Base-by-base conservation (phyloP, 2,329 filamentous ascomycete species). In the Microsporum ferrugineum region DNA sequence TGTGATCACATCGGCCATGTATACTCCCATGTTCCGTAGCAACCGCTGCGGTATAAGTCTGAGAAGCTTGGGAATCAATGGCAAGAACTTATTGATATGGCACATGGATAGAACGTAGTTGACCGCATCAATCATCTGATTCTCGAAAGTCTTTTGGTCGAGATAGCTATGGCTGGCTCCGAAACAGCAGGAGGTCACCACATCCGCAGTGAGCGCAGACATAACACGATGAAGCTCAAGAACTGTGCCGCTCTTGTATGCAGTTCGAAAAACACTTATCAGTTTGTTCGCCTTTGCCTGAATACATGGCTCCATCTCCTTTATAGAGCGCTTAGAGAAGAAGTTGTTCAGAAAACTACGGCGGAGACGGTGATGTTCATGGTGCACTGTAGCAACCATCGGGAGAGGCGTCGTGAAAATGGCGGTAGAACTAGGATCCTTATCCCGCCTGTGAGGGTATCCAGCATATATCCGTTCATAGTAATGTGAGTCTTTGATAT, bases 321-420 rank as follows among this genome's bases (percentile, higher is more conserved):
- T 4, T 2, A 55, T 17, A 34, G 8, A 14, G 6, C 27, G 51
- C 12, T 10, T 55, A 5, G 14, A 17, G 12, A 55, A 55, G 33
- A 33, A 55, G 3, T 64, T 65, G 8, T 34, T 60, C 17, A 70
- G 31, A 1, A 66, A 57, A 5, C 31, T 59, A 12, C 66, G 61
- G 1, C 68, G 64, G n/a, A 64, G 31, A 33, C 60, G 60, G 60
- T 70, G 68, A 2, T 66, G 39, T 47, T 68, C 65, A 62, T 66
- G 63, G 27, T 63, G 6, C 3, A 36, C 51, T 12, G 51, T 55
- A 5, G 65, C 66, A 60, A 70, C 73, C 66, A 71, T 68, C 63
- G 57, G 47, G 41, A 56, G 45, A 10, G 43, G 12, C 5, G 10
- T 14, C 17, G 29, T 3, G 4, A 29, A 5, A 1, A 6, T n/a